A percentile compares a stretch with the other conserved stretches of the same genome.
Conservation (phyloP, 331 rosid species). For the Dryas integrifolia region DNA sequence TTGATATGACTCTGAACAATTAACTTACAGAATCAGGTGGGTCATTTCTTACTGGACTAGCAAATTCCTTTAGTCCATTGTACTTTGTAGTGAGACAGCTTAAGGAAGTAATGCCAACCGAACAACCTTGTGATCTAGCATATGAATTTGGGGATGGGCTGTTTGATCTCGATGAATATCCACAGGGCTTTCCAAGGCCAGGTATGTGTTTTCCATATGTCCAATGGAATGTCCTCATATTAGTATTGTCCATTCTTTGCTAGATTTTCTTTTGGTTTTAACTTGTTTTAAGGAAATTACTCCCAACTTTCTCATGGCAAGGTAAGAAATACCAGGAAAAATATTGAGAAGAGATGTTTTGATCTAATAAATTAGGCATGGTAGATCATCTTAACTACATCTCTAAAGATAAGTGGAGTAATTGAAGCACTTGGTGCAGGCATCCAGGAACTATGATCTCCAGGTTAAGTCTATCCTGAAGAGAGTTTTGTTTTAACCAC, state of each 20-base stretch:
- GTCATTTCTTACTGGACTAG: slow-evolving; percentile 49
- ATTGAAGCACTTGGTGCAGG: background rate
- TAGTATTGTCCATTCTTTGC: background rate
- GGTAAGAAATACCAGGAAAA: background rate
- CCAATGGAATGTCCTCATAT: background rate
- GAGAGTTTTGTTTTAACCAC: background rate
- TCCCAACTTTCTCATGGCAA: background rate
- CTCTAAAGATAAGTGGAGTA: background rate
- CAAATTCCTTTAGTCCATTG: slow-evolving; percentile 59
- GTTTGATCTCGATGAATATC: slow-evolving; percentile 55
- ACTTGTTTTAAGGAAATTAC: background rate
- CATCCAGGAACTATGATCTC: background rate
- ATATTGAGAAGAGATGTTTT: background rate
- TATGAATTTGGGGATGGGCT: slow-evolving; percentile 82
- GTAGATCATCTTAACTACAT: background rate
- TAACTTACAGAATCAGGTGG: slow-evolving; percentile 47
- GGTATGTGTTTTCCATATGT: slow-evolving; percentile 28
- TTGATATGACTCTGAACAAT: slow-evolving; percentile 20
- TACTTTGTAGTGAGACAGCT: slow-evolving; percentile 60
- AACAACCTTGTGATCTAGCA: slow-evolving; percentile 83
- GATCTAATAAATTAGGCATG: background rate
- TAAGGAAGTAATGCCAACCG: slow-evolving; percentile 88
- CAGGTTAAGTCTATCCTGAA: background rate
- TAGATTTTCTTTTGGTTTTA: background rate
- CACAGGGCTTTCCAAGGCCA: slow-evolving; percentile 74